Conservation (phyloP, 2,329 filamentous ascomycete species). For the Lachnum nothofagi region DNA sequence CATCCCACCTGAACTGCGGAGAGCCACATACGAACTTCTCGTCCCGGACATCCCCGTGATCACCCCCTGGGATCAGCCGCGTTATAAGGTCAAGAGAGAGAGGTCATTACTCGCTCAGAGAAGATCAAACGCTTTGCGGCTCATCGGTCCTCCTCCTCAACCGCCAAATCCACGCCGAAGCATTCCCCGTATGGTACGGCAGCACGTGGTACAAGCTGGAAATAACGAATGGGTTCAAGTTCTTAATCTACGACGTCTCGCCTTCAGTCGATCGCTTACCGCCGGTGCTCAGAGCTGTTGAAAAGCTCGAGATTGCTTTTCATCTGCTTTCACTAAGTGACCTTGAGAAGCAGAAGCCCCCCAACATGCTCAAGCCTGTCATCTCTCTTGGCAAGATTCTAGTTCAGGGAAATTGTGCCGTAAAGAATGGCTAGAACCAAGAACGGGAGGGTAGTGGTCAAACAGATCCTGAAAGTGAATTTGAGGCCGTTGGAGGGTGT, state of each 20-base stretch:
- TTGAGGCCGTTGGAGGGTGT: background rate
- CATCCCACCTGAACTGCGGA: background rate
- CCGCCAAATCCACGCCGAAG: background rate
- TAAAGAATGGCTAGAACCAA: background rate
- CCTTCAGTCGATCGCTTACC: background rate
- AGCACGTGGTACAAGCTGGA: background rate
- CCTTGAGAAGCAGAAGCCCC: too few species aligned
- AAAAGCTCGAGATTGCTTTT: background rate
- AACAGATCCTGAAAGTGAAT: background rate
- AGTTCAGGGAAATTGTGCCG: background rate
- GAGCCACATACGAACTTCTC: background rate
- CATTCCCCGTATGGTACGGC: background rate
- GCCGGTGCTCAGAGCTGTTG: background rate
- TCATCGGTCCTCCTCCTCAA: background rate
- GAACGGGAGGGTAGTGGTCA: background rate
- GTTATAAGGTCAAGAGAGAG: background rate
- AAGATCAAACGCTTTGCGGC: background rate
- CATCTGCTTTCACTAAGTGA: too few species aligned
- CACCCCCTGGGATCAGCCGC: background rate
- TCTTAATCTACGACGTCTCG: background rate
- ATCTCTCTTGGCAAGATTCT: background rate
- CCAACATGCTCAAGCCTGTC: background rate
- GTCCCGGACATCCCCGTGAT: background rate
- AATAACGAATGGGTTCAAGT: background rate
- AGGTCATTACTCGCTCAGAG: background rate